Percentiles rank a stretch among this genome's conserved stretches.
Conservation (phyloP, 169 alveolate species). For the Eimeria tenella region DNA sequence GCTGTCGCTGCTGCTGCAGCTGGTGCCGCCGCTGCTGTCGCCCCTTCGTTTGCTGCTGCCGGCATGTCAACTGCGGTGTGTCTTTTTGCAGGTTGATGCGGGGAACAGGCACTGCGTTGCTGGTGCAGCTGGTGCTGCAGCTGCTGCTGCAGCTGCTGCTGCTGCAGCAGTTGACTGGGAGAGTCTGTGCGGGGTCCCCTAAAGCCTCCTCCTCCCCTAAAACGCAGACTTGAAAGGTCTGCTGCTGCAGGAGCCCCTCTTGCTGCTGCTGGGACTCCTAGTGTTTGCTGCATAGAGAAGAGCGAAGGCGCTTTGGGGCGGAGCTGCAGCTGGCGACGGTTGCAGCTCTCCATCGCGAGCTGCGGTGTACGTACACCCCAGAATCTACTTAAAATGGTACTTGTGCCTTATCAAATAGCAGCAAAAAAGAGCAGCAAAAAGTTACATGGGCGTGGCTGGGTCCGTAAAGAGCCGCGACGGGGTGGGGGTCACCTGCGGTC, state of each 20-base stretch:
- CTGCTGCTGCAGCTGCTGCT: not conserved
- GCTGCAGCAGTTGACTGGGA: not conserved
- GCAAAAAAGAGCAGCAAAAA: too few species aligned
- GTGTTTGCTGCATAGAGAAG: not conserved
- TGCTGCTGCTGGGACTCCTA: not conserved
- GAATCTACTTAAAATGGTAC: too few species aligned
- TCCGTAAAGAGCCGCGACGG: too few species aligned
- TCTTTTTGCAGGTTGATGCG: too few species aligned
- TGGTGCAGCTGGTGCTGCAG: not conserved
- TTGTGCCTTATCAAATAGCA: too few species aligned
- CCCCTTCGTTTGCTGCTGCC: not conserved
- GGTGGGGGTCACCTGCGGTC: too few species aligned
- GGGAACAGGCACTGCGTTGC: too few species aligned
- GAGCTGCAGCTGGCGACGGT: not conserved
- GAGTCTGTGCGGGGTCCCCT: not conserved
- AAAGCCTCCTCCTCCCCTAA: not conserved
- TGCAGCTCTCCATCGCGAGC: not conserved
- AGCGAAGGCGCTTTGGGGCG: not conserved
- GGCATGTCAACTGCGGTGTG: too few species aligned
- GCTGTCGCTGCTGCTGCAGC: slow-evolving; percentile 20
- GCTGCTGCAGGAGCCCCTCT: not conserved
- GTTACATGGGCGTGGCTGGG: too few species aligned
- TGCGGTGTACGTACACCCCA: too few species aligned
- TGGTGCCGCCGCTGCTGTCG: not conserved
- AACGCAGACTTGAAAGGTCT: not conserved